These are phyloP conservation scores for Ophiobolus disseminans DNA, from an alignment of 2,329 filamentous ascomycete genomes.

Conservation along the genomic window DNA sequence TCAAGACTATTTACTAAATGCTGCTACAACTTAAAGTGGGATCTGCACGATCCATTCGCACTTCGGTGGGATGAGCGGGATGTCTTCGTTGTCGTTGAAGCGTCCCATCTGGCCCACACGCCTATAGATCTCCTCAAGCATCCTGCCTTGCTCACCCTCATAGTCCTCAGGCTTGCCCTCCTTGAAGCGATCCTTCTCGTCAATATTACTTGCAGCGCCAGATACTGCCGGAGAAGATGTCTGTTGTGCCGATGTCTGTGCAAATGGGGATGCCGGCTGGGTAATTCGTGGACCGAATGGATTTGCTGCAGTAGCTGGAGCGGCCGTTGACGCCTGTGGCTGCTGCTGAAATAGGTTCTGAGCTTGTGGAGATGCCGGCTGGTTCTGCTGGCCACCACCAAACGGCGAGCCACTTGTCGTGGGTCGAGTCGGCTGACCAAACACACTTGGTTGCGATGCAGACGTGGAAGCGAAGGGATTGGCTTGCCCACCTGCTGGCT, in stretches of 20 bases:
- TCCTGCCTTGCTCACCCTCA: conserved; percentile 61
- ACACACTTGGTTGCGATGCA: conserved; percentile 28
- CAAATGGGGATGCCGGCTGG: conserved; percentile 16
- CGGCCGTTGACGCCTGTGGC: conserved; percentile 13
- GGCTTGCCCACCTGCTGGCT: conserved; percentile 13
- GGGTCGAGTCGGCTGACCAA: conserved; percentile 47
- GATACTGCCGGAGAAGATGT: conserved; percentile 68
- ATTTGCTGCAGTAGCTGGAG: conserved; percentile 14
- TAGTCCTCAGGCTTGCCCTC: conserved; percentile 66
- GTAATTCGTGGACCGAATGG: conserved; percentile 17
- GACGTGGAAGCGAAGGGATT: conserved; percentile 28
- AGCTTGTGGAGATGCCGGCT: conserved; percentile 12
- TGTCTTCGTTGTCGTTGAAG: conserved; percentile 72
- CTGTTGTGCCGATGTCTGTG: conserved; percentile 15
- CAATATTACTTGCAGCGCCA: conserved; percentile 17
- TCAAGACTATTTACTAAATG: background rate
- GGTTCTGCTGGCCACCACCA: conserved; percentile 18
- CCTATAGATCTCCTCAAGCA: conserved; percentile 67
- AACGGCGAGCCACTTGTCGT: conserved; percentile 44
- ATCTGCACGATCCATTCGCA: conserved; percentile 64
- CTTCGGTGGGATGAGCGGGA: conserved; percentile 80
- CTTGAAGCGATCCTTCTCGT: conserved; percentile 60
- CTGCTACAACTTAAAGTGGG: background rate
- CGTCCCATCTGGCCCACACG: conserved; percentile 68
- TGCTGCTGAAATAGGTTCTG: conserved; percentile 35